Evolutionary conservation across 139 green algal genomes (phyloP).

Genomic region (Eudorina sp.): DNA sequence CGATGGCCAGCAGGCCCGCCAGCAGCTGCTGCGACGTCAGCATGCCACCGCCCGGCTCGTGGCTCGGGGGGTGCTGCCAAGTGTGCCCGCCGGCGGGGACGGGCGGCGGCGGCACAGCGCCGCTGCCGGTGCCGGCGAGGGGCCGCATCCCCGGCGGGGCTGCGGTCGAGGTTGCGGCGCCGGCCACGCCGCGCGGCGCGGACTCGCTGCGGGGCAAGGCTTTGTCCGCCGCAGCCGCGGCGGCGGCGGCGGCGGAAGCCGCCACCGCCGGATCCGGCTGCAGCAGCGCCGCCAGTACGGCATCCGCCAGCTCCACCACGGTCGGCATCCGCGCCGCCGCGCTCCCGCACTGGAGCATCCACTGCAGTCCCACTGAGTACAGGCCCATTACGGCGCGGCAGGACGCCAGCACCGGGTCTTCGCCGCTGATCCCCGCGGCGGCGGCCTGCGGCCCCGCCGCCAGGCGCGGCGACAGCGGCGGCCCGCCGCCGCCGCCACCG

Average conservation of each 20-base stretch:
- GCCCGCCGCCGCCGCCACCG: not conserved
- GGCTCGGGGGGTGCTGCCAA: not conserved
- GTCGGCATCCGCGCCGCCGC: not conserved
- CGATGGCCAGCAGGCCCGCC: slow-evolving; percentile 18
- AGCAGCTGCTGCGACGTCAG: slow-evolving; percentile 48
- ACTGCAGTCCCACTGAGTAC: slow-evolving; percentile 50
- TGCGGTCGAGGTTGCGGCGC: too few species aligned
- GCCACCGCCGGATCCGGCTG: slow-evolving; percentile 1
- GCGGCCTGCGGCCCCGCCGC: not conserved
- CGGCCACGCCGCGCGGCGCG: not conserved
- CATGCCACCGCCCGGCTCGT: slow-evolving; percentile 37
- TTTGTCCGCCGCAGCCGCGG: not conserved
- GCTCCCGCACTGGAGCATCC: slow-evolving; percentile 50
- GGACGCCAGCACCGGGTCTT: not conserved
- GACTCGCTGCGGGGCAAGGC: too few species aligned
- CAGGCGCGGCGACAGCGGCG: not conserved
- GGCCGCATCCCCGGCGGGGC: not conserved
- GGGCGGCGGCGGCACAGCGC: not conserved
- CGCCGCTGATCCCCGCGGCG: not conserved
- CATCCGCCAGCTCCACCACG: slow-evolving; percentile 48
- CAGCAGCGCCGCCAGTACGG: slow-evolving; percentile 33
- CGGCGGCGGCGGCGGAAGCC: not conserved
- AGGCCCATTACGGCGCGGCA: slow-evolving; percentile 43
- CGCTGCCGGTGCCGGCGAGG: not conserved
- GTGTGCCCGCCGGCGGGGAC: not conserved